Base-by-base conservation (phyloP, 768 basidiomycete genomes). In the Mycena sanguinolenta region DNA sequence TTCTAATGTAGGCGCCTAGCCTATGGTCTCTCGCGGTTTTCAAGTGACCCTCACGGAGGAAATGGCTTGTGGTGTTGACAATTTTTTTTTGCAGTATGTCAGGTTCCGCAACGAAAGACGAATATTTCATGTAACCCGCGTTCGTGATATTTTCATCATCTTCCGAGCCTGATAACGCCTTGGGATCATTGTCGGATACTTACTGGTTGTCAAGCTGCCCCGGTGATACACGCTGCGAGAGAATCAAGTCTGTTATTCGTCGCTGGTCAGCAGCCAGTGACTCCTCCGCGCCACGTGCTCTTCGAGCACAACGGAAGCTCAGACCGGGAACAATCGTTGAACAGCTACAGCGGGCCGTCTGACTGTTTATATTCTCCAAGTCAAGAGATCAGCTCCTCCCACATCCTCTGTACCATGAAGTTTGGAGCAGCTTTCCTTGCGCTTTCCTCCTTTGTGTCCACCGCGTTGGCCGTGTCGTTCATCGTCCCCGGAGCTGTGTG, bases 401-500 rank as follows among this genome's bases (percentile, higher is more conserved):
- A 19, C 23, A 34, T 27, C 44, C 46, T 17, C 36, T 19, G 13
- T 55, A 44, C 44, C 30, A 70, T 70, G 69, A 64, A 61, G 59
- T 55, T 70, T 21, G 52, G 49, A 1, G 58, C 63, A 28, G 49
- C 64, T 21, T 64, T 70, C 50, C 36, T 58, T 8, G 36, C 59
- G 3, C 49, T 70, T 6, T 52, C 42, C 12, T 64, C 69, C 1
- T 23, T 70, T 16, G 13, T 70, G 21, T 63, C 68, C 23, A 53
- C 63, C 14, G 68, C 63, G 49, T 25, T 69, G 16, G 68, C 68
- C 4, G 68, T 64, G 30, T 69, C 68, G n/a, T 69, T 64, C 38
- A 69, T 69, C 38, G 62, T 69, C 14, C 68, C 68, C 2, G 68
- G 68, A 28, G 68, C 68, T 1, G 68, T 69, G n/a, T 69, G 68